Conservation (phyloP, 345 rosid species). For the Eutrema japonicum region DNA sequence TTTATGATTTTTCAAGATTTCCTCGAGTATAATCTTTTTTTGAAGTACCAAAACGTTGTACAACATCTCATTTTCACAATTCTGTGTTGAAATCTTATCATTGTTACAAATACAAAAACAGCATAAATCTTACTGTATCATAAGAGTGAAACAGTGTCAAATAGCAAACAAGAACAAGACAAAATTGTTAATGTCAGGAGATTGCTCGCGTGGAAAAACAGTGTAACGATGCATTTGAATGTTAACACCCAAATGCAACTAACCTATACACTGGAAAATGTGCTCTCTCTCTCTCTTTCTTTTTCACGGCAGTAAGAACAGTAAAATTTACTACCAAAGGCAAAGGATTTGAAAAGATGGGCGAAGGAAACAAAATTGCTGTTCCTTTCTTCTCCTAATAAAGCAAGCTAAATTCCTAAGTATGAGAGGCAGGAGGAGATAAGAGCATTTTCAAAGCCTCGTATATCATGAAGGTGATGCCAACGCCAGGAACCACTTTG, state of each 20-base stretch:
- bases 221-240: conserved; percentile 22
- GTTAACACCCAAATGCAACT: conserved; percentile 10
- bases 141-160: conserved; percentile 5
- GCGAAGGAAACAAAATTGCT: conserved; percentile 12
- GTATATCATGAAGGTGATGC: conserved; percentile 88
- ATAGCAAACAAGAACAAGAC: conserved; percentile 4
- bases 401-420: neutral
- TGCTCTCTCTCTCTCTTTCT: conserved; percentile 6
- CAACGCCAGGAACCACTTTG: conserved; percentile 95
- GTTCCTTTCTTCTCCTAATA: conserved; percentile 28
- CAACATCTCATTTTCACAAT: no score
- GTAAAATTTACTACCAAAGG: conserved; percentile 56
- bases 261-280: conserved; percentile 49
- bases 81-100: neutral
- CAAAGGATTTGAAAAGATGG: conserved; percentile 26
- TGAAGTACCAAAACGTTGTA: neutral
- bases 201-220: conserved; percentile 24
- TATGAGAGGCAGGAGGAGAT: conserved; percentile 38
- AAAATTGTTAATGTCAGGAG: conserved; percentile 4
- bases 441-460: conserved; percentile 70
- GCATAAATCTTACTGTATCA: neutral
- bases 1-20: neutral
- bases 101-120: neutral
- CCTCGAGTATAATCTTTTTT: neutral
- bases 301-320: conserved; percentile 45